Base-by-base conservation (phyloP, 257 asterid species). In the Nyctanthes arbortristis region DNA sequence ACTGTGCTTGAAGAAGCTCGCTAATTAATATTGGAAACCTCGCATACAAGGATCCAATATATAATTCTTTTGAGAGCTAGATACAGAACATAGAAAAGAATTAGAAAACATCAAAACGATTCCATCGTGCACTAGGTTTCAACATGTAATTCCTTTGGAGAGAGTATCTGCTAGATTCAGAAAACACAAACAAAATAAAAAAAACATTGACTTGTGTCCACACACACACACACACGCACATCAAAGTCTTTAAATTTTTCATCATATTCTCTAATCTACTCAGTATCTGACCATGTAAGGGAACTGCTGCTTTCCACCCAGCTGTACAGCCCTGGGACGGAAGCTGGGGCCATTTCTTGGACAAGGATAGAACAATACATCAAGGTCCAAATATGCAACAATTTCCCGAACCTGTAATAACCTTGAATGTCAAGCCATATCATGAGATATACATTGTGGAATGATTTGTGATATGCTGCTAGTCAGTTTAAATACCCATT, bases 271-370 rank as follows among this genome's bases (percentile, higher is more conserved):
- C 18, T 70, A 65, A 65, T 1, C 61, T 57, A 74, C 10, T 28
- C 32, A 45, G 35, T 37, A 74, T 40, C 88, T 80, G 69, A 93
- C 97, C 97, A 91, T 93, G 85, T 91, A 93, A 5, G 97, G 97
- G 77, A 85, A 89, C 75, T 77, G 96, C 64, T 71, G 79, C 58
- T 91, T 89, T 71, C 98, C 98, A 77, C 97, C 98, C 91, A 91
- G 76, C 83, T 89, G 85, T 63, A 63, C 78, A 60, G 84, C 97
- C 78, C 78, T 84, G 74, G 96, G 91, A 59, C 97, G 95, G 43
- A 89, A 93, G 62, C 84, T 91, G 33, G 94, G 99, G 73, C 96
- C 96, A 70, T 89, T 91, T 84, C 81, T 82, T 47, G 99, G 99
- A 73, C 99, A 93, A 39, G 99, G 99, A 80, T 93, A 91, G 67